Evolutionary conservation across 768 basidiomycete species (phyloP), one percentile per base, ranked within the genome.

Genomic region (Suillus plorans): DNA sequence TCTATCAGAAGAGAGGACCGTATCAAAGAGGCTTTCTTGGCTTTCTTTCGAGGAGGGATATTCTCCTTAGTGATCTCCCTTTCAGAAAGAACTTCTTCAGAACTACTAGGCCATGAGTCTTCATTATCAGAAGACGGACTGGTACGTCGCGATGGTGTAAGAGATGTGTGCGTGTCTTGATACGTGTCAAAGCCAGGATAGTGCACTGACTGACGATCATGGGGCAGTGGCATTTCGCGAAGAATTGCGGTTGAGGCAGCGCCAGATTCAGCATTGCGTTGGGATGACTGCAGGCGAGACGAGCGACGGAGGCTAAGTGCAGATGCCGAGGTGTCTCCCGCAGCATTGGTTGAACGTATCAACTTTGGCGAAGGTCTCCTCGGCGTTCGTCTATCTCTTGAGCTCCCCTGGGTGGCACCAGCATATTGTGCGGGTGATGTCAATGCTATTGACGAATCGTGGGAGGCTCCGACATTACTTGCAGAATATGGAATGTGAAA

Each of bases 121-220:
- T 47, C 36, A 37, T 53, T 64, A n/a, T 64, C 60, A 42, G 67
- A 55, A 31, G 60, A 37, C 3, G 61, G 55, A 16, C 34, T 58
- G 42, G 64, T 44, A 31, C 45, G 36, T 47, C 49, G 18, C 2
- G 60, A 61, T 22, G 68, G 60, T 45, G 20, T 65, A 28, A 65
- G 63, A 52, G 59, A 58, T 53, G 68, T 71, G 64, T 72, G 69
- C 13, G 55, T 61, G 53, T 90, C 89, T 69, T 77, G 82, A 69
- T 83, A 82, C 52, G 89, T 82, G 45, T 77, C 74, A 68, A 90
- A 90, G 18, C 89, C 89, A 14, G 89, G 89, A 72, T 88, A 89
- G 68, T 90, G 89, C 45, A 82, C 78, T 18, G 87, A 89, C 53
- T 82, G 80, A 1, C 82, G 82, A 70, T 88, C 81, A 36, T 77